Evolutionary conservation across 306 rosid genomes (phyloP).

Genomic region (Rubus idaeus): DNA sequence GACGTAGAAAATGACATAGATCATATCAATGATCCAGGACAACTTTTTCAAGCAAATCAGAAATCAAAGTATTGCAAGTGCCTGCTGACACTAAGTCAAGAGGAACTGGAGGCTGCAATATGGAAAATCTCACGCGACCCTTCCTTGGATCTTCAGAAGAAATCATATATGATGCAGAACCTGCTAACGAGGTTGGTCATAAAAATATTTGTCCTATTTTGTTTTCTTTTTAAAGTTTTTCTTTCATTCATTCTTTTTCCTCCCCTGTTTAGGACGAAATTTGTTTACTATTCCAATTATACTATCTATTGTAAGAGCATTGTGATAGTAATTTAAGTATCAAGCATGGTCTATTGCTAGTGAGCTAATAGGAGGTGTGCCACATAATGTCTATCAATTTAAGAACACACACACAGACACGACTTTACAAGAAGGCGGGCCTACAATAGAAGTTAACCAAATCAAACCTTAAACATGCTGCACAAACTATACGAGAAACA

Average conservation of each 20-base stretch:
- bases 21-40: conserved; percentile 19
- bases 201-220: conserved; percentile 4
- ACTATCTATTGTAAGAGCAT: background rate
- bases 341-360: background rate
- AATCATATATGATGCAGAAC: conserved; percentile 74
- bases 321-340: background rate
- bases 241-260: background rate
- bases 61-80: conserved; percentile 41
- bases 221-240: background rate
- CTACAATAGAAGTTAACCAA: too few species aligned
- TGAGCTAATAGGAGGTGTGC: background rate
- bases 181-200: conserved; percentile 72
- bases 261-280: background rate
- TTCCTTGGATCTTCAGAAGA: conserved; percentile 61
- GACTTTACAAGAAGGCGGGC: too few species aligned
- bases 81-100: conserved; percentile 68
- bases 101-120: conserved; percentile 71
- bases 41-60: conserved; percentile 29
- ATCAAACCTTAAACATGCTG: too few species aligned
- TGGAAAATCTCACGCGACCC: conserved; percentile 74
- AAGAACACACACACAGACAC: too few species aligned
- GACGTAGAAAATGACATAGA: conserved; percentile 30
- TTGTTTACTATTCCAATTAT: background rate
- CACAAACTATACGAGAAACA: too few species aligned
- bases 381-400: background rate